Base-by-base conservation (phyloP, 257 asterid genomes). In the Solanum habrochaites region DNA sequence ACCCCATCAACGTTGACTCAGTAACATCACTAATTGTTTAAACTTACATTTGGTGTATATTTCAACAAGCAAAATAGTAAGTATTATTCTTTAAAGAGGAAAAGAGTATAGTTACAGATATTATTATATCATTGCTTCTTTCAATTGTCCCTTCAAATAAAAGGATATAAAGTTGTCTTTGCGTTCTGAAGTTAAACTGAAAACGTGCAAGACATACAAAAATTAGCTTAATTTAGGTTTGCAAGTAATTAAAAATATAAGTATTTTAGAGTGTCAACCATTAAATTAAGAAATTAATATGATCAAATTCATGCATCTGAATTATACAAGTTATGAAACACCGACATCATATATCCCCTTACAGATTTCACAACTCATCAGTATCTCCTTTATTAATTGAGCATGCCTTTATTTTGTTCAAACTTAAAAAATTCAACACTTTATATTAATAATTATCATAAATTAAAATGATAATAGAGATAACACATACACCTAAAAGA, bases 291-390 rank as follows among this genome's bases (percentile, higher is more conserved):
- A 67, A 84, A 25, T 66, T 40, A 42, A 14, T 66, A 37, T 62
- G 86, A 69, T 25, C 58, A 45, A 31, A 70, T 88, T 80, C 90
- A 85, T 85, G 90, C 88, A 88, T 60, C 86, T 60, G 60, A 56
- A 20, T 64, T 62, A 45, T 25, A 70, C 12, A 60, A n/a, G 49
- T 39, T 27, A 64, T 21, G 25, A 10, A 82, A 21, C 20, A 31
- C 37, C 37, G 15, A 60, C 82, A 43, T 23, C 16, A 45, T 27
- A 80, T 80, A 60, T 45, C 86, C 82, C 82, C 67, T 42, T 66
- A n/a, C 23, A 64, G 90, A 89, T 86, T 89, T 72, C 78, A 83
- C 90, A 86, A 72, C 87, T 86, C 85, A 83, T 56, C 45, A 56
- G n/a, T 52, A 88, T 85, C 90, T 80, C 72, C 35, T 58, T 66